Conservation (phyloP, 1,284 basidiomycete genomes). For the Sporisorium sorghi region DNA sequence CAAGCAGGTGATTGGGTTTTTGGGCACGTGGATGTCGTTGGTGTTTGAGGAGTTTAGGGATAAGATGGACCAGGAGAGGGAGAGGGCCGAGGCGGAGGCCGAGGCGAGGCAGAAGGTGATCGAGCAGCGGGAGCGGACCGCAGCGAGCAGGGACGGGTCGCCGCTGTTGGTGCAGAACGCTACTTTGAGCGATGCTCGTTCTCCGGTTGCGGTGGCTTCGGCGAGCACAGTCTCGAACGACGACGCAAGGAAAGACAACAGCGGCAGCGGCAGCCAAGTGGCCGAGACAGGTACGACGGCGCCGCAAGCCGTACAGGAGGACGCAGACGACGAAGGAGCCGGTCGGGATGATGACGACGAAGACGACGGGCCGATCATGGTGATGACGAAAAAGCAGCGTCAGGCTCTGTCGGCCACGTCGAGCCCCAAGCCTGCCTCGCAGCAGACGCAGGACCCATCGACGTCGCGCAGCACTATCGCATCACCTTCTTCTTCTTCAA, state of each 20-base stretch:
- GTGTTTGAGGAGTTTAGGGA: slow-evolving; percentile 74
- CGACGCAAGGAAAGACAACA: background rate
- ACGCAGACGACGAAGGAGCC: slow-evolving; percentile 42
- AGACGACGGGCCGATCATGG: slow-evolving; percentile 63
- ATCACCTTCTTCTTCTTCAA: background rate
- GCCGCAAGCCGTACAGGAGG: slow-evolving; percentile 13
- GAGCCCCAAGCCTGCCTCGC: slow-evolving; percentile 15
- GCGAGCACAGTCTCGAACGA: background rate
- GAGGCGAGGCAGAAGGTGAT: slow-evolving; percentile 24
- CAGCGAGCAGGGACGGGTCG: slow-evolving; percentile 6
- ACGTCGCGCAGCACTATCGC: background rate
- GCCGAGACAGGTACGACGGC: background rate
- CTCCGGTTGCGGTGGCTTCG: background rate
- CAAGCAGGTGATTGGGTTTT: slow-evolving; percentile 81
- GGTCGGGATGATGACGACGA: slow-evolving; percentile 49
- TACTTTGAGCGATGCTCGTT: slow-evolving; percentile 5
- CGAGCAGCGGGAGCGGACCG: background rate
- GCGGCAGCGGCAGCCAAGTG: slow-evolving; percentile 1
- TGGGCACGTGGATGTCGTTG: slow-evolving; percentile 91
- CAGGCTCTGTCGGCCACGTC: slow-evolving; percentile 14
- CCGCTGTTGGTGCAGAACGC: slow-evolving; percentile 6
- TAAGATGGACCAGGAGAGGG: slow-evolving; percentile 40
- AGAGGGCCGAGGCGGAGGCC: slow-evolving; percentile 24
- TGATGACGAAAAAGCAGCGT: slow-evolving; percentile 46
- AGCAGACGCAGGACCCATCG: background rate